A percentile compares a stretch with the other conserved stretches of the same genome.
Conservation (phyloP, 225 moss, liverwort and hornwort species). For the Climacium dendroides region DNA sequence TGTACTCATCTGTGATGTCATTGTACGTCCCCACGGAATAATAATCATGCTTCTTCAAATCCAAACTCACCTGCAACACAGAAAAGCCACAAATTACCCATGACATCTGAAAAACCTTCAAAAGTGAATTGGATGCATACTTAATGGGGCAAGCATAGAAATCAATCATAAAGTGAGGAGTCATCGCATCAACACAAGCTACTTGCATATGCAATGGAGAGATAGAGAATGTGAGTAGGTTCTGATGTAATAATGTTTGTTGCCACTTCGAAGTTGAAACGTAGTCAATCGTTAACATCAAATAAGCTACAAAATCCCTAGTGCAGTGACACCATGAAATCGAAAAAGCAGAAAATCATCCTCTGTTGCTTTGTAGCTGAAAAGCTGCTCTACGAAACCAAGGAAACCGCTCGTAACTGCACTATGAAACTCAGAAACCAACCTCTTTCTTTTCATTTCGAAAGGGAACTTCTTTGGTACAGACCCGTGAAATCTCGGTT, state of each 20-base stretch:
- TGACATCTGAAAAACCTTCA: background rate
- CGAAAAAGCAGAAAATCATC: background rate
- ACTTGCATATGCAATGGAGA: background rate
- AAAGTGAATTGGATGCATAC: background rate
- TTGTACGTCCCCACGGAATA: conserved; percentile 67
- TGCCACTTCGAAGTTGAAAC: background rate
- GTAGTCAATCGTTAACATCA: background rate
- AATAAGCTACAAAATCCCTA: background rate
- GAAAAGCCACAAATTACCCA: background rate
- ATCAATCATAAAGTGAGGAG: background rate
- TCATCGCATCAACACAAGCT: background rate
- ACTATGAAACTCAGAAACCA: background rate
- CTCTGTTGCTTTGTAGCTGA: background rate
- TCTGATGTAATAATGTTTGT: background rate
- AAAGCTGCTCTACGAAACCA: background rate
- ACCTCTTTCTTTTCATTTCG: background rate
- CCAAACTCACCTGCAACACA: conserved; percentile 61
- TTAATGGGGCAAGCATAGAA: background rate
- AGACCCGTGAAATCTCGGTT: background rate
- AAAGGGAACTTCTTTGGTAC: background rate
- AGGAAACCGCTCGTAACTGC: background rate
- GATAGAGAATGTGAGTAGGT: background rate
- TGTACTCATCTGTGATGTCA: conserved; percentile 15
- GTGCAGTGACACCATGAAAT: background rate
- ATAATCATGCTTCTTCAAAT: conserved; percentile 55